Base-by-base conservation (phyloP, 176 grass and related monocot species). In the Bothriochloa decipiens region DNA sequence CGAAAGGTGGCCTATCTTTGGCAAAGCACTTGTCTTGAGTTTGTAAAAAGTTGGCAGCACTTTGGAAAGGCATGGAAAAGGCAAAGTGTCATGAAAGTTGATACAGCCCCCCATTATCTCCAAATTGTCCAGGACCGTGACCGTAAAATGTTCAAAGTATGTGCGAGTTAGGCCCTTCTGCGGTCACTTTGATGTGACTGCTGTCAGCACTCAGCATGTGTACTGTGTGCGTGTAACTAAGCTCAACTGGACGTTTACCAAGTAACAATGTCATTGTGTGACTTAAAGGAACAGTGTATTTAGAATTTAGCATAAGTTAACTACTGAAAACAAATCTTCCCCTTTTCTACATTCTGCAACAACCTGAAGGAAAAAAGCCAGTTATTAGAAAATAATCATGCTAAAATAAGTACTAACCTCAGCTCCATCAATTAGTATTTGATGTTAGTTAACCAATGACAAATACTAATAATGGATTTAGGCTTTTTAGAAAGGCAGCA, bases 31-130 rank as follows among this genome's bases (percentile, higher is more conserved):
- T 87, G 81, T 76, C 85, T 87, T 81, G 89, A 84, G 89, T 83
- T 81, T 80, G 81, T 65, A 87, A 77, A 86, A 91, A 80, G 81
- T 39, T 81, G 29, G 52, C 49, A 72, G 81, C 89, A 91, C 85
- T 87, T 87, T 76, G 85, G 76, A 91, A 91, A 87, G 89, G 68
- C 13, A 76, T 46, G 69, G 77, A 28, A 89, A 91, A 81, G 76
- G 76, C 45, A 72, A 64, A 53, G 52, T 84, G 66, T 35, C 84
- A 63, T 80, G 40, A 75, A 87, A 74, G 76, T 69, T 80, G 62
- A 80, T 64, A 67, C 42, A 87, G 4, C 49, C 55, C 46, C 80
- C 62, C 76, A 87, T 81, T 87, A 77, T 84, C 89, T 81, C 70
- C 81, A 81, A 61, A 81, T 49, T 89, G 62, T 85, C 76, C 62